Base-by-base conservation (phyloP, 495 filamentous ascomycete genomes). In the Elasticomyces elasticus region DNA sequence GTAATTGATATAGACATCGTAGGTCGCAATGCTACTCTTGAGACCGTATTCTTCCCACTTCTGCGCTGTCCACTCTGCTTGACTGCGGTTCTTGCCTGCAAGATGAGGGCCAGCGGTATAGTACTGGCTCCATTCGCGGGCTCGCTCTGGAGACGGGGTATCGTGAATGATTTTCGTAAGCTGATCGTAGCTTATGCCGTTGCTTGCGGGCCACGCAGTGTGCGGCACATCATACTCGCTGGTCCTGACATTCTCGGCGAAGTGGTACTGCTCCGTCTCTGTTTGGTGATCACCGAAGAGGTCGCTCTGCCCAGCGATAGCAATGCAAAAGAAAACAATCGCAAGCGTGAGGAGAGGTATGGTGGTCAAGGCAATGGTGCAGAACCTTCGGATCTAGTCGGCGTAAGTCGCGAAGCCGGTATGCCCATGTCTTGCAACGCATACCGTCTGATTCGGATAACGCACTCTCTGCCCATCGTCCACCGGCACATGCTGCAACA, bases 1-100 rank as follows among this genome's bases (percentile, higher is more conserved):
- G 62, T 94, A 95, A 65, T 97, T 97, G 56, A 95, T 68, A 59
- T 95, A 96, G 31, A 86, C 79, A 62, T 96, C 89, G 64, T 98
- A 97, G 17, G 83, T 69, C 20, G 83, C 81, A 59, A 98, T 83
- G 4, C 72, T 78, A 47, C 84, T 74, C 56, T 79, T 69, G 50
- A 98, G 71, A 2, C 92, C 94, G 64, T 85, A 92, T 58, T 89
- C 82, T 59, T 82, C 71, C 89, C 89, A 97, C 59, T 74, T 82
- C 23, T 94, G 80, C 59, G 79, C 76, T 0, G 92, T 98, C 89
- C 89, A 98, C 44, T 83, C 67, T 5, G 86, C 92, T 71, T 94
- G 81, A 51, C 81, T 87, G 42, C 83, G 75, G 62, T 97, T 97
- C 74, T 87, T 85, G 12, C 92, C 92, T 0, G 84, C 87, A 27